Evolutionary conservation across 495 filamentous ascomycete genomes (phyloP).

Genomic region (Podospora appendiculata): DNA sequence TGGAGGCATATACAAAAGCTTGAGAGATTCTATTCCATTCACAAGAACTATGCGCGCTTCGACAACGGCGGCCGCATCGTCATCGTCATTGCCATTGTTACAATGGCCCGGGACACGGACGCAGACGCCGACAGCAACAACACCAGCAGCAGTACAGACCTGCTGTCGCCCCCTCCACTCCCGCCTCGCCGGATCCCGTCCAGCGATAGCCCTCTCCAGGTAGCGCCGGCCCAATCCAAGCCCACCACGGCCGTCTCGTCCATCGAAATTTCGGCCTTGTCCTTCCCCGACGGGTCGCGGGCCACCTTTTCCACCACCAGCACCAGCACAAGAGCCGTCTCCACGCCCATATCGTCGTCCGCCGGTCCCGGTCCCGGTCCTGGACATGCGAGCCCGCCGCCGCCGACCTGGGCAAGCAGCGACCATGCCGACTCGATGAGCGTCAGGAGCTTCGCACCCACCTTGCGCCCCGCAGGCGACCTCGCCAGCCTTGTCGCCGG

Average conservation of each 20-base stretch:
- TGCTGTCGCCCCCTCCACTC: constrained; percentile 38
- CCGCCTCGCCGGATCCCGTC: constrained; percentile 48
- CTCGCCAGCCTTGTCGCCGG: constrained; percentile 78
- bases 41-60: constrained; percentile 12
- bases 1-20: too few relatives aligned
- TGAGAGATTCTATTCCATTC: background rate
- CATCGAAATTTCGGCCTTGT: constrained; percentile 65
- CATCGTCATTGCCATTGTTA: constrained; percentile 1
- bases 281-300: constrained; percentile 58
- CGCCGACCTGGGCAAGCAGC: constrained; percentile 9
- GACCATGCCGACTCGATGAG: constrained; percentile 77
- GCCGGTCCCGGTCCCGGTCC: constrained; percentile 3
- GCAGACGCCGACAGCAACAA: constrained; percentile 6
- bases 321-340: constrained; percentile 23
- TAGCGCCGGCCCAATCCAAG: constrained; percentile 49
- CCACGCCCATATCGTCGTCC: constrained; percentile 11
- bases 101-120: constrained; percentile 19
- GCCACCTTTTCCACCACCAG: constrained; percentile 49
- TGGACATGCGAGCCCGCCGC: constrained; percentile 42
- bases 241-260: constrained; percentile 79
- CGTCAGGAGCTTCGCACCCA: constrained; percentile 73
- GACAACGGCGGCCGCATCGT: background rate
- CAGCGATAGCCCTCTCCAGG: constrained; percentile 21
- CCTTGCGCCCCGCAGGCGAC: constrained; percentile 63
- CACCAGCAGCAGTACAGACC: background rate